phyloP scores from a whole-genome alignment of 257 asterid species.

The Misopates orontium region DNA sequence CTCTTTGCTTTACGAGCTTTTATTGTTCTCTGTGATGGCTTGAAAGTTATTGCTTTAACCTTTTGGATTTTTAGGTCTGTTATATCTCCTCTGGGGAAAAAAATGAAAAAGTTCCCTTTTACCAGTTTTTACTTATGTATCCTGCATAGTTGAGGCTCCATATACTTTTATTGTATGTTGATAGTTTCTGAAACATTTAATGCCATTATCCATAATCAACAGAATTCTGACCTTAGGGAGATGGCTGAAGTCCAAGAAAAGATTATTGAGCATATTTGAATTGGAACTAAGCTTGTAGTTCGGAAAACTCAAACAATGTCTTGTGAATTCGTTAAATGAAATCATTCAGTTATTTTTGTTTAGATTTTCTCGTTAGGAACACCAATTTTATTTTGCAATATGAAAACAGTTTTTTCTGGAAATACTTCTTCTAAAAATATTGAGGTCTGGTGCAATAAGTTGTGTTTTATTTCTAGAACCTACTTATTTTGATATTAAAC shows the following conservation, averaged over 20 bases:
- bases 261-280: background rate
- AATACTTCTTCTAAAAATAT: background rate
- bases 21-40: background rate
- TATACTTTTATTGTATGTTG: background rate
- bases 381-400: background rate
- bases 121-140: background rate
- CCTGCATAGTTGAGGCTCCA: background rate
- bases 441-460: background rate
- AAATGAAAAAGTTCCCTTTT: background rate
- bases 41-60: too few relatives aligned
- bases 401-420: background rate
- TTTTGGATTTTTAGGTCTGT: too few relatives aligned
- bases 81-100: background rate
- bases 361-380: background rate
- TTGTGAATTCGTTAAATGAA: too few relatives aligned
- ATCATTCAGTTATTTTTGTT: too few relatives aligned
- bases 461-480: background rate
- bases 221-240: background rate
- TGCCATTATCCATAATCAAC: background rate
- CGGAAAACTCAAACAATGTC: background rate
- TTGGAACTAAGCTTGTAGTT: background rate
- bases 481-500: conserved; percentile 6
- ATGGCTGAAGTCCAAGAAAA: background rate
- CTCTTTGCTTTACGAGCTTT: conserved; percentile 13
- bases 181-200: background rate